Evolutionary conservation across 129 eudicot species (phyloP).

Genomic region (Glebionis coronaria): DNA sequence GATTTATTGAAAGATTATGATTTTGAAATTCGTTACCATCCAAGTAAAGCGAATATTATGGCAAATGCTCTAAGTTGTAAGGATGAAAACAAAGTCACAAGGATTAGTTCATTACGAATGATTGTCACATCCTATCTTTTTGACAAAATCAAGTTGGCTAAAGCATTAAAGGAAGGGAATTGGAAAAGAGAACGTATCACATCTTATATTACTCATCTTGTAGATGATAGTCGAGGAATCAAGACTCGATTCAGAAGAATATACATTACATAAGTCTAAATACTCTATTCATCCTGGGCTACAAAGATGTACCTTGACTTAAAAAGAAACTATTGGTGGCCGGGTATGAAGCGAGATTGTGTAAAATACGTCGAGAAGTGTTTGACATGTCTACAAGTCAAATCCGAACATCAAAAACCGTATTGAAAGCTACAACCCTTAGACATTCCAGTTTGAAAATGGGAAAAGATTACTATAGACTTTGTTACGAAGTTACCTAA

Average conservation of each 20-base stretch:
- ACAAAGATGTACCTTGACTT: no score
- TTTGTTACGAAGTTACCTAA: no score
- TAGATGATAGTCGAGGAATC: no score
- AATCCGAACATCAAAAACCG: background rate
- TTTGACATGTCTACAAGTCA: background rate
- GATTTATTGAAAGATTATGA: background rate
- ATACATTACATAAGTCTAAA: background rate
- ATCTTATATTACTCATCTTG: no score
- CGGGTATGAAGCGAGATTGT: background rate
- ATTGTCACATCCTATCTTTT: no score
- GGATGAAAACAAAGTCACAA: no score
- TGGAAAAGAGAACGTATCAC: no score
- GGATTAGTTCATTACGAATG: background rate
- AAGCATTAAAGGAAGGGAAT: no score
- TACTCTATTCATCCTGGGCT: background rate
- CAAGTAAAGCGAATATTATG: background rate
- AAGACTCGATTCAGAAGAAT: no score
- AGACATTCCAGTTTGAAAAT: background rate
- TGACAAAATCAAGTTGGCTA: background rate
- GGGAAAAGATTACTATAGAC: no score
- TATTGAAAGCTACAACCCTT: background rate
- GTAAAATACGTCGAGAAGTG: background rate
- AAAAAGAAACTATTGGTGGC: no score
- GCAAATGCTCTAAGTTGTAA: background rate
- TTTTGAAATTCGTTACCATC: background rate